Conservation (phyloP, 345 rosid genomes). For the Sonneratia alba region DNA sequence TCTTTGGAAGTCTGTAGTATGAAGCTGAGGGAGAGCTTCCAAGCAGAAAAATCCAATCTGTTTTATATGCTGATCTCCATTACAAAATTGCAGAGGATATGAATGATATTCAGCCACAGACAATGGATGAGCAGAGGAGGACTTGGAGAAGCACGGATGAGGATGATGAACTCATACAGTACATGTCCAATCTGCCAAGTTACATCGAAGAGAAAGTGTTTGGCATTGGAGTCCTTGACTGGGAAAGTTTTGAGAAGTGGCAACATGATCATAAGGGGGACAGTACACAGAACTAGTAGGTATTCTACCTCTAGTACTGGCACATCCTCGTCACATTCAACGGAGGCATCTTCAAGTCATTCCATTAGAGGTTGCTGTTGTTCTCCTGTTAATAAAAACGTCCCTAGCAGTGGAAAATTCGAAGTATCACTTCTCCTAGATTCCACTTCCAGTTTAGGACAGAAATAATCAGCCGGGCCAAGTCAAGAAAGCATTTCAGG, state of each 20-base stretch:
- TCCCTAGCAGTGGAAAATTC: slow-evolving; percentile 22
- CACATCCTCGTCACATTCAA: slow-evolving; percentile 28
- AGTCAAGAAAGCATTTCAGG: slow-evolving; percentile 6
- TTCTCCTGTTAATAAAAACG: slow-evolving; percentile 32
- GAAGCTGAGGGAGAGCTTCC: slow-evolving; percentile 29
- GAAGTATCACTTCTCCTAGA: slow-evolving; percentile 21
- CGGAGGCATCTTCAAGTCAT: slow-evolving; percentile 39
- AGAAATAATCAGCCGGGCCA: slow-evolving; percentile 23
- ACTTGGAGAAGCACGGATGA: slow-evolving; percentile 16
- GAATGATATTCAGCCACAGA: slow-evolving; percentile 26
- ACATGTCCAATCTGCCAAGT: slow-evolving; percentile 79
- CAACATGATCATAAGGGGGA: slow-evolving; percentile 43
- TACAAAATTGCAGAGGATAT: slow-evolving; percentile 31
- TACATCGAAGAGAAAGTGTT: slow-evolving; percentile 54
- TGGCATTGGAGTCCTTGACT: slow-evolving; percentile 84
- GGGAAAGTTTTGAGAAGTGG: slow-evolving; percentile 87
- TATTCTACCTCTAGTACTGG: slow-evolving; percentile 37
- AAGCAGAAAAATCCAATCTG: slow-evolving; percentile 29
- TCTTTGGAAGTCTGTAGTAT: slow-evolving; percentile 18
- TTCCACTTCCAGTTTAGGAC: slow-evolving; percentile 14
- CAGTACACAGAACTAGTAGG: slow-evolving; percentile 26
- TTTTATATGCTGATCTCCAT: slow-evolving; percentile 35
- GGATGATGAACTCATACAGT: slow-evolving; percentile 76
- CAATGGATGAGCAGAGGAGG: slow-evolving; percentile 21
- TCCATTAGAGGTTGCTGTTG: slow-evolving; percentile 35